Evolutionary conservation across 306 rosid species (phyloP), one percentile per base, ranked within the genome.

Genomic region (Abrus pulchellus): DNA sequence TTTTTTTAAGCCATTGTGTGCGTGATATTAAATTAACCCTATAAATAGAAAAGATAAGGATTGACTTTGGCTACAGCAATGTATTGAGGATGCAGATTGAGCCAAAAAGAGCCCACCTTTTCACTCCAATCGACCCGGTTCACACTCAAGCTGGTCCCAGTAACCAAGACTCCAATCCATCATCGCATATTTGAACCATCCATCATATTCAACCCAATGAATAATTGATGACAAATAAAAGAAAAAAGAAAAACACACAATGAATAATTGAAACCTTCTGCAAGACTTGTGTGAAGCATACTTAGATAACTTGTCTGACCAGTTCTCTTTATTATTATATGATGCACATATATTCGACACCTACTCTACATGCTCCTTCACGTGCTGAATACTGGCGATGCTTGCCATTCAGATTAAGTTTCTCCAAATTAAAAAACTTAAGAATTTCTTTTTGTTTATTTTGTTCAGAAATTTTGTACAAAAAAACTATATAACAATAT

Each of bases 71-170:
- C 41, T 50, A n/a, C 14, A 14, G 9, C 28, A 52, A 52, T 33
- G 41, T 62, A 65, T 72, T 49, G n/a, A 64, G 47, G 63, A 57
- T 13, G 63, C 29, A 72, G 50, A 66, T 62, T 50, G 14, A 40
- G 78, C 77, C 88, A 85, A 85, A 72, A 53, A 11, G 9, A 77
- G 77, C 77, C 33, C 45, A 70, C 67, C 14, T 47, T 75, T 69
- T 71, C 34, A 3, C 60, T 41, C 73, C 6, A 49, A 59, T 27
- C 32, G 32, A 32, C 64, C 43, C 5, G 56, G 8, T 78, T 83
- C 41, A 47, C 38, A 50, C 74, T 53, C 32, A 60, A 66, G n/a
- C 50, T 68, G 64, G 36, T 29, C 62, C 61, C 7, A 1, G n/a
- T 76, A 68, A 80, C 80, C 61, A 55, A 7, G 50, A 48, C 60